phyloP scores from a whole-genome alignment of 345 rosid genomes.

The Acer yangbiense region DNA sequence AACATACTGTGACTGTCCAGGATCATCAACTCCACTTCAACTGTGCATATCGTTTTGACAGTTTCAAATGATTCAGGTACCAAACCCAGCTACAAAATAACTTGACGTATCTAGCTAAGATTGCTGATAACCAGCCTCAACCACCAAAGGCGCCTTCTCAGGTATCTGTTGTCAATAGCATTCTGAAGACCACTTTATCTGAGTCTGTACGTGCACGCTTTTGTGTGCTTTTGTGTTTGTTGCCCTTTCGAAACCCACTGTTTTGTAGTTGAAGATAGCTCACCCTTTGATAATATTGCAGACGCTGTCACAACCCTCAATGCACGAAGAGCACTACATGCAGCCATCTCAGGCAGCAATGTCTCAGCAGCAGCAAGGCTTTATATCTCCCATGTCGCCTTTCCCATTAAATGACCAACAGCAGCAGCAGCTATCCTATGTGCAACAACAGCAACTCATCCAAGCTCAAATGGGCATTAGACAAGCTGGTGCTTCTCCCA shows the following conservation, averaged over 20 bases:
- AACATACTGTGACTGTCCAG: not conserved
- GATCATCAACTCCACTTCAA: not conserved
- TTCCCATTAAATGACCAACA: slow-evolving; percentile 25
- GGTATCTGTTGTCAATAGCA: slow-evolving; percentile 9
- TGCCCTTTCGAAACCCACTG: not conserved
- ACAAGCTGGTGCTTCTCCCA: slow-evolving; percentile 4
- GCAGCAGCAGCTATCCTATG: slow-evolving; percentile 22
- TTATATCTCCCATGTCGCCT: slow-evolving; percentile 14
- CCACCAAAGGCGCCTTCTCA: slow-evolving; percentile 26
- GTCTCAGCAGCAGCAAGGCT: slow-evolving; percentile 28
- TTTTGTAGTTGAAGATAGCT: too few species aligned
- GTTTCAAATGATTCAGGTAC: slow-evolving; percentile 27
- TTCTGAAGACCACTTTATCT: not conserved
- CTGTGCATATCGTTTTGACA: not conserved
- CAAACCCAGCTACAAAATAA: slow-evolving; percentile 45
- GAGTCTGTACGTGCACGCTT: not conserved
- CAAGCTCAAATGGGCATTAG: slow-evolving; percentile 29
- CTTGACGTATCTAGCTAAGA: slow-evolving; percentile 38
- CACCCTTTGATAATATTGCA: not conserved
- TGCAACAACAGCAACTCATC: slow-evolving; percentile 30
- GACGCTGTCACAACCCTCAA: slow-evolving; percentile 18
- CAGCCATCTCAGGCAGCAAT: slow-evolving; percentile 33
- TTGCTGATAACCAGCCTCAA: slow-evolving; percentile 43
- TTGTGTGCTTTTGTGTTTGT: not conserved
- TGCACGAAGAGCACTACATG: slow-evolving; percentile 31